Base-by-base conservation (phyloP, 345 rosid genomes). In the Eucalyptus pauciflora region DNA sequence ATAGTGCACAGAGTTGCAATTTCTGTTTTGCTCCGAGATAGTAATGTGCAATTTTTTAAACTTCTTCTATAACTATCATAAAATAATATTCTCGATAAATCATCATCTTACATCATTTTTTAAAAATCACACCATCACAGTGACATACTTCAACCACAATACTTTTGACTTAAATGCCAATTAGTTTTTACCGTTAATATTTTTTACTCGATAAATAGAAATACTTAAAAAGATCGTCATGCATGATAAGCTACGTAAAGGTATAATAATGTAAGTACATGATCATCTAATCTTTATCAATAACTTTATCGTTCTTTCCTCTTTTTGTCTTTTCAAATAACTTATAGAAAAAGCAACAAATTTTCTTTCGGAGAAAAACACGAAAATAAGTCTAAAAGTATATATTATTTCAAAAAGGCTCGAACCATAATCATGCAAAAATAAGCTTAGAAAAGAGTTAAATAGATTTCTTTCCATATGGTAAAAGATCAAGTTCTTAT, bases 321-420 rank as follows among this genome's bases (percentile, higher is more conserved):
- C 25, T 8, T 0, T 52, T 0, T 52, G 0, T 0, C 18, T 52
- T 20, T 52, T 4, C 22, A 52, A 52, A 52, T 0, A 20, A 52
- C 58, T 52, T 52, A 7, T 7, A 37, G 25, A 71, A 41, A 71
- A 33, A 71, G 81, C 41, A 17, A 17, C 25, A 5, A 17, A 5
- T 10, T 71, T 71, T 71, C 4, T 33, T 9, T 18, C 1, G 4
- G 81, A 16, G 25, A 16, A 71, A 71, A 71, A 37, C 13, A 9
- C 2, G 7, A 1, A 5, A 0, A 9, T 69, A 69, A 69, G 7
- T 69, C 9, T 3, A 33, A 17, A 16, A 15, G 41, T 8, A 67
- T 31, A 4, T 67, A 15, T 31, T 1, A 12, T 67, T 8, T 67
- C 22, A 0, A 67, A 67, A 31, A 69, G 43, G 7, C 43, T 69